Base-by-base conservation (phyloP, 2,329 filamentous ascomycete species). In the Graphium sp. region DNA sequence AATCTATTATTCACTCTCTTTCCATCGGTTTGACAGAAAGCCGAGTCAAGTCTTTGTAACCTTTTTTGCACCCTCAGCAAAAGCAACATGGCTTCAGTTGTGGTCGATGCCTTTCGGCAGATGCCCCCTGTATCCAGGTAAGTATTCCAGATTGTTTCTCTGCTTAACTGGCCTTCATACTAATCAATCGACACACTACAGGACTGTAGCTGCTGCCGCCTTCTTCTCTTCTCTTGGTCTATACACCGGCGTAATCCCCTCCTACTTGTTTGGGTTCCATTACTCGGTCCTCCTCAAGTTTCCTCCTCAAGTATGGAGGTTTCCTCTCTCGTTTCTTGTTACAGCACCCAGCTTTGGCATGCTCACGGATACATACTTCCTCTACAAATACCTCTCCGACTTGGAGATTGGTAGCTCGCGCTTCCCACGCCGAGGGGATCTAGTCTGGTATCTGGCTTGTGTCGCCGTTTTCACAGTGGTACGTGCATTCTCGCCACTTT, bases 381-480 rank as follows among this genome's bases (percentile, higher is more conserved):
- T 89, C 38, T 93, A 76, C 56, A 74, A 67, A 37, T 91, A 89
- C 54, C 58, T 77, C 41, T 77, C 68, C 45, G 66, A 73, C 38
- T 58, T 92, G 28, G 85, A 93, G 58, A 64, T 54, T 23, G 63
- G 66, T 37, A 79, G 77, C 35, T 55, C 74, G 30, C 72, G 80
- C 34, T 87, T 93, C 48, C 55, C 62, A 23, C 63, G 67, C 39
- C 78, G 78, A 33, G 84, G 82, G 45, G 79, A 89, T 47, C 68
- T 89, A 41, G 62, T 89, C 36, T 74, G 74, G 55, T 93, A 91
- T 48, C 55, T 91, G 41, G 53, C 74, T 34, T 89, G 89, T 47
- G 65, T 85, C 41, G 62, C 66, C 40, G 53, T 55, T 29, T 55
- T 76, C 43, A 87, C 89, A 38, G 47, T 83, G 60, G 84, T 93